Base-by-base conservation (phyloP, 257 asterid genomes). In the Solanum ahanhuiri region DNA sequence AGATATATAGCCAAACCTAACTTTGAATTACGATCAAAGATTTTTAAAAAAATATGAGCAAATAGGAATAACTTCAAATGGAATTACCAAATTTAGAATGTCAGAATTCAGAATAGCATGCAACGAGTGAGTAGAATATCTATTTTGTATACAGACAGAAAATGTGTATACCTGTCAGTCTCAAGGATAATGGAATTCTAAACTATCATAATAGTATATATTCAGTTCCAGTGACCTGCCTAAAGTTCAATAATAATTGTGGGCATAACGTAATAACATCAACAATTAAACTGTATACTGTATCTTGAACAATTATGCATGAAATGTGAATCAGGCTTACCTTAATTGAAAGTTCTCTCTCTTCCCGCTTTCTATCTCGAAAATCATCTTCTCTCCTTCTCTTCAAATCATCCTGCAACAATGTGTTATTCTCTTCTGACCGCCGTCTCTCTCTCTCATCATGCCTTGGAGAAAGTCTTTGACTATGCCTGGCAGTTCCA, bases 321-420 rank as follows among this genome's bases (percentile, higher is more conserved):
- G 66, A 57, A 18, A 30, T 30, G 43, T 85, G 23, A 85, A 54
- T 60, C 48, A 87, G 23, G 41, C 70, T 43, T 93, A 95, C 99
- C 98, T 97, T 97, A 23, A 90, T 88, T 23, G 90, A 79, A 75
- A 89, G 88, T 25, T 96, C 99, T 75, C 98, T 93, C 72, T 97
- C 99, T 66, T 97, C 99, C 64, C 99, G 95, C 90, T 97, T 97
- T 86, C 98, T 91, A 31, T 96, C 99, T 83, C 98, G 96, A 87
- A 92, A 89, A 72, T 97, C 99, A 83, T 97, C 99, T 45, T 97
- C 99, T 86, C 98, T 93, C 88, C 99, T 89, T 85, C 98, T 95
- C 88, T 97, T 97, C 31, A 90, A 79, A 89, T 97, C 99, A 87
- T 97, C 99, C 87, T 89, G 98, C 89, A 91, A 86, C 86, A 90